A percentile compares a stretch with the other conserved stretches of the same genome.
These are phyloP conservation scores for Phellopilus nigrolimitatus DNA, from an alignment of 1,284 basidiomycete genomes.

Conservation along the genomic window DNA sequence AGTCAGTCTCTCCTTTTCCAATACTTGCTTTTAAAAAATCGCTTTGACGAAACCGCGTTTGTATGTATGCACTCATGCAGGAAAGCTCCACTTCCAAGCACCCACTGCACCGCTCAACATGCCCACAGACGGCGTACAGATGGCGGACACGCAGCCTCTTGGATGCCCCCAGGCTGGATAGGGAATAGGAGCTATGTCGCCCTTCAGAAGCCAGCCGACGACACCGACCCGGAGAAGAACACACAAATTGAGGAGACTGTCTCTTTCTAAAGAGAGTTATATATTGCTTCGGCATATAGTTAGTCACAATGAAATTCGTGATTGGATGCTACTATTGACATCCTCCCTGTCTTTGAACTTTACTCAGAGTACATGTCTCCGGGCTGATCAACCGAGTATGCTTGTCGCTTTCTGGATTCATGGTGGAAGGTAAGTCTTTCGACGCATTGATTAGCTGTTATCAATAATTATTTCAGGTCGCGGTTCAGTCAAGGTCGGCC, in stretches of 20 bases:
- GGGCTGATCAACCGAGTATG: slow-evolving; percentile 23
- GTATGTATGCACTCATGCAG: slow-evolving; percentile 4
- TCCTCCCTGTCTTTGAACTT: not conserved
- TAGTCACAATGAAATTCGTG: too few relatives aligned
- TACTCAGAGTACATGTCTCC: slow-evolving; percentile 31
- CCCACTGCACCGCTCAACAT: slow-evolving; percentile 15
- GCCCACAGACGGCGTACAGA: slow-evolving; percentile 5
- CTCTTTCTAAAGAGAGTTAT: slow-evolving; percentile 29
- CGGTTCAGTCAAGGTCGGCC: too few relatives aligned
- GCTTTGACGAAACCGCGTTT: not conserved
- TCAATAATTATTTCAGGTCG: too few relatives aligned
- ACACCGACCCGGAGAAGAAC: slow-evolving; percentile 1
- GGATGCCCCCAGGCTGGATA: slow-evolving; percentile 7
- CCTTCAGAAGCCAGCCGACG: slow-evolving; percentile 7
- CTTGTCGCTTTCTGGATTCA: slow-evolving; percentile 35
- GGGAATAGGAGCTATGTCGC: slow-evolving; percentile 5
- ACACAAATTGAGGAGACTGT: slow-evolving; percentile 29
- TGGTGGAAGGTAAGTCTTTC: slow-evolving; percentile 31
- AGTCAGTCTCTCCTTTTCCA: slow-evolving; percentile 24
- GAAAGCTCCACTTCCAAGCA: slow-evolving; percentile 17
- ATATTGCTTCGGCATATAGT: not conserved
- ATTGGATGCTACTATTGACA: too few relatives aligned
- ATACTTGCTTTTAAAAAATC: not conserved
- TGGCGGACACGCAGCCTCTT: too few relatives aligned
- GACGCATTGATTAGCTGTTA: not conserved